Evolutionary conservation across 2,329 filamentous ascomycete genomes (phyloP).

Genomic region (Thermoascus crustaceus): DNA sequence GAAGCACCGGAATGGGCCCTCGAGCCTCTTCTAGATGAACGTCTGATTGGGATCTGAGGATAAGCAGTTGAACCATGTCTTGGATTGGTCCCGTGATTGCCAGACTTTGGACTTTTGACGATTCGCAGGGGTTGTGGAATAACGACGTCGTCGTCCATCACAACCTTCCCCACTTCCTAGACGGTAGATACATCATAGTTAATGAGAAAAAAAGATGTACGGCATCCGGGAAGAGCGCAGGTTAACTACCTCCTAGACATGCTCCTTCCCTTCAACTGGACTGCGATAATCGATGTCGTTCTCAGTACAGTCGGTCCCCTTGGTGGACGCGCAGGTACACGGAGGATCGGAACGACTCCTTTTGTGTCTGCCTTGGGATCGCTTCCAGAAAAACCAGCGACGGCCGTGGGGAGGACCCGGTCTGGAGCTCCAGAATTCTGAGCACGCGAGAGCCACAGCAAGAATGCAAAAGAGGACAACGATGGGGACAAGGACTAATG

Average conservation of each 20-base stretch:
- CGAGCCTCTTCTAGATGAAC: slow-evolving; percentile 16
- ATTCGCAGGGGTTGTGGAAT: slow-evolving; percentile 46
- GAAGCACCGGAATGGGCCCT: slow-evolving; percentile 9
- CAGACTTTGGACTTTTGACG: slow-evolving; percentile 29
- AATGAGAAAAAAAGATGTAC: slow-evolving; percentile 13
- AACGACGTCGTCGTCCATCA: slow-evolving; percentile 21
- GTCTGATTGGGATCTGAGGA: slow-evolving; percentile 19
- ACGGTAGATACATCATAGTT: slow-evolving; percentile 27
- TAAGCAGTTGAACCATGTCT: slow-evolving; percentile 9
- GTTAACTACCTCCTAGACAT: slow-evolving; percentile 14
- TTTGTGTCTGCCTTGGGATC: slow-evolving; percentile 16
- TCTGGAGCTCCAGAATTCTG: slow-evolving; percentile 25
- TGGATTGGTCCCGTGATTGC: slow-evolving; percentile 10
- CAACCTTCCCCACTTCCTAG: background rate
- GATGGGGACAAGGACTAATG: slow-evolving; percentile 42
- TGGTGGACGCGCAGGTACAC: slow-evolving; percentile 24
- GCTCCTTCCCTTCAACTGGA: slow-evolving; percentile 15
- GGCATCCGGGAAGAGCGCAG: background rate
- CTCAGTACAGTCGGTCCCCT: slow-evolving; percentile 22
- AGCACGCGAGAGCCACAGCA: slow-evolving; percentile 30
- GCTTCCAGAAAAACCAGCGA: slow-evolving; percentile 15
- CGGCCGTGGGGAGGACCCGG: slow-evolving; percentile 13
- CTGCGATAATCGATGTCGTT: slow-evolving; percentile 17
- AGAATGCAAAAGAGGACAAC: slow-evolving; percentile 34
- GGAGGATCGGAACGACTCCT: slow-evolving; percentile 24